These are phyloP conservation scores for Biscogniauxia marginata DNA, from an alignment of 2,329 filamentous ascomycete species.

Conservation along the genomic window DNA sequence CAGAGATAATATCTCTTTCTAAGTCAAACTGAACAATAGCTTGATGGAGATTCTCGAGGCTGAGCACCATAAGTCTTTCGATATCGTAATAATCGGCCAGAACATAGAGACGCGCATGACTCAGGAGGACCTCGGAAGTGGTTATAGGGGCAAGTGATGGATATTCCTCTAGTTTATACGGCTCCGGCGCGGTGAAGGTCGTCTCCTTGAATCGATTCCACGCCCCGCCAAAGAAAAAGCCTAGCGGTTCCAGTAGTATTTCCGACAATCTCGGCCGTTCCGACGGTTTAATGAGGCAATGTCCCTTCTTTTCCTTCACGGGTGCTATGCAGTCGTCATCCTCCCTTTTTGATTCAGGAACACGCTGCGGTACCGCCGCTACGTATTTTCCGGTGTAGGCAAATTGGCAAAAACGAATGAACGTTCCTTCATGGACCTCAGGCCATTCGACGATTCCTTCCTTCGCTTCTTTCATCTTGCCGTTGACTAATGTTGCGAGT, in stretches of 20 bases:
- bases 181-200: neutral
- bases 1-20: conserved; percentile 25
- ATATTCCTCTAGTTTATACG: neutral
- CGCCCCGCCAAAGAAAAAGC: too few species aligned
- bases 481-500: conserved; percentile 43
- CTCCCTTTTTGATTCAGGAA: neutral
- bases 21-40: conserved; percentile 32
- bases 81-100: conserved; percentile 41
- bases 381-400: conserved; percentile 48
- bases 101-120: conserved; percentile 39
- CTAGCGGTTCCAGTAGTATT: too few species aligned
- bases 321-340: neutral
- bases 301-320: too few species aligned
- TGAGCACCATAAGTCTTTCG: conserved; percentile 29
- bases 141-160: conserved; percentile 3
- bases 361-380: conserved; percentile 27
- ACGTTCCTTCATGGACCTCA: conserved; percentile 47
- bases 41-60: conserved; percentile 33
- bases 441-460: conserved; percentile 41
- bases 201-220: neutral
- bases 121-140: conserved; percentile 33
- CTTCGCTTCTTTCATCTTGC: conserved; percentile 43
- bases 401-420: conserved; percentile 47
- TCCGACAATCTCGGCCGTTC: too few species aligned
- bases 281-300: too few species aligned